phyloP scores from a whole-genome alignment of 2,329 filamentous ascomycete genomes.

The Ophiocordyceps camponoti-saundersi region DNA sequence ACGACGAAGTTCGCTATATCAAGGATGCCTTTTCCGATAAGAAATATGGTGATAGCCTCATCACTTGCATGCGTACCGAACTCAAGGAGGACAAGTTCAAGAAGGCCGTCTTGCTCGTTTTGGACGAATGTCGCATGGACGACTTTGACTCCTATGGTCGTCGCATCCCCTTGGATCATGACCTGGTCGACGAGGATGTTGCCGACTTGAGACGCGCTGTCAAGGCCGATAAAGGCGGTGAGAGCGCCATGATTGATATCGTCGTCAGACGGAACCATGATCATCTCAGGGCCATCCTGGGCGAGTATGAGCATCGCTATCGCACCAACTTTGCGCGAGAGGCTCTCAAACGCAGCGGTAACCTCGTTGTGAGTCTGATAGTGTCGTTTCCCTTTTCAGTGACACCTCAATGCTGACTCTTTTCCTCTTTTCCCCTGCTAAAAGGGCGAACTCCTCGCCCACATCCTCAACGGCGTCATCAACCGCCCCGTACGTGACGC shows the following conservation, averaged over 20 bases:
- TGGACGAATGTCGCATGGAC: slow-evolving; percentile 73
- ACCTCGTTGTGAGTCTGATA: slow-evolving; percentile 61
- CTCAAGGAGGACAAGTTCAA: slow-evolving; percentile 95
- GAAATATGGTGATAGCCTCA: slow-evolving; percentile 69
- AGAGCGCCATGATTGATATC: slow-evolving; percentile 74
- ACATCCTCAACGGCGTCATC: slow-evolving; percentile 92
- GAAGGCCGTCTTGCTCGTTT: slow-evolving; percentile 62
- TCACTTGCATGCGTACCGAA: slow-evolving; percentile 79
- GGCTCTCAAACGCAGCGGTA: slow-evolving; percentile 74
- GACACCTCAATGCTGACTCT: neutral
- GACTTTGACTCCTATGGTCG: slow-evolving; percentile 53
- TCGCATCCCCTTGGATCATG: slow-evolving; percentile 36
- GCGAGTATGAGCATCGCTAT: slow-evolving; percentile 57
- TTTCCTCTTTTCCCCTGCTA: neutral
- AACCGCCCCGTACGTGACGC: slow-evolving; percentile 90
- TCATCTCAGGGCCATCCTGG: slow-evolving; percentile 67
- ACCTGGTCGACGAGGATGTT: slow-evolving; percentile 54
- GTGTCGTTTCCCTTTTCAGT: neutral
- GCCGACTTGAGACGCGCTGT: slow-evolving; percentile 51
- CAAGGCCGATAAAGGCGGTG: slow-evolving; percentile 61
- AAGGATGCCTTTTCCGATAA: slow-evolving; percentile 83
- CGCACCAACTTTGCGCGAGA: slow-evolving; percentile 72
- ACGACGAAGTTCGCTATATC: slow-evolving; percentile 73
- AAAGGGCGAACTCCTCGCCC: slow-evolving; percentile 83
- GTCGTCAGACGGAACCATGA: slow-evolving; percentile 64